phyloP scores from a whole-genome alignment of 2,329 filamentous ascomycete genomes.

The Colletotrichum scovillei region DNA sequence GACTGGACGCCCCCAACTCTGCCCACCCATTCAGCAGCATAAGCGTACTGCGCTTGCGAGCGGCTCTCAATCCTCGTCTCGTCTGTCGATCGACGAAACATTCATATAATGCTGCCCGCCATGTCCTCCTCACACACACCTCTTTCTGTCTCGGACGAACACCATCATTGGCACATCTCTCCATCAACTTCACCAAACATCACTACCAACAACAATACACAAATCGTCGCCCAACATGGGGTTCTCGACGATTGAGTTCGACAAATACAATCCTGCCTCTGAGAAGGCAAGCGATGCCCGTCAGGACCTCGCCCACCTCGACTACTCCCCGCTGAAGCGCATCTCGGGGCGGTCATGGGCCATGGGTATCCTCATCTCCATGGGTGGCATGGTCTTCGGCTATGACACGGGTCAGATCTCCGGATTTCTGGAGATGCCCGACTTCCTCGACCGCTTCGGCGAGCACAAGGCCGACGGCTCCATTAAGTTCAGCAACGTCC shows the following conservation, averaged over 20 bases:
- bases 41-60: background rate
- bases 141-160: constrained; percentile 27
- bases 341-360: constrained; percentile 50
- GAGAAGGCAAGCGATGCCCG: constrained; percentile 49
- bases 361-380: constrained; percentile 55
- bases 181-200: constrained; percentile 37
- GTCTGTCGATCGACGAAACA: constrained; percentile 25
- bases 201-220: constrained; percentile 56
- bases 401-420: constrained; percentile 66
- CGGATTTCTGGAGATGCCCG: constrained; percentile 68
- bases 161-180: constrained; percentile 16
- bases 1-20: constrained; percentile 13
- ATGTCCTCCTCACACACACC: background rate
- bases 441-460: constrained; percentile 65
- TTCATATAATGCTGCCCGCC: constrained; percentile 28
- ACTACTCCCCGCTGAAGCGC: constrained; percentile 57
- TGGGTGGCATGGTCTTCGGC: constrained; percentile 57
- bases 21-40: background rate
- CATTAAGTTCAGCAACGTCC: constrained; percentile 60
- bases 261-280: constrained; percentile 53
- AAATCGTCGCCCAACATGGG: constrained; percentile 34
- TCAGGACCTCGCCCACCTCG: constrained; percentile 50
- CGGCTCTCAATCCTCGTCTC: constrained; percentile 1
- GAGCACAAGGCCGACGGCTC: constrained; percentile 51
- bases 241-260: constrained; percentile 51